Conservation (phyloP, 2,329 filamentous ascomycete species). For the Xylariaceae sp. region DNA sequence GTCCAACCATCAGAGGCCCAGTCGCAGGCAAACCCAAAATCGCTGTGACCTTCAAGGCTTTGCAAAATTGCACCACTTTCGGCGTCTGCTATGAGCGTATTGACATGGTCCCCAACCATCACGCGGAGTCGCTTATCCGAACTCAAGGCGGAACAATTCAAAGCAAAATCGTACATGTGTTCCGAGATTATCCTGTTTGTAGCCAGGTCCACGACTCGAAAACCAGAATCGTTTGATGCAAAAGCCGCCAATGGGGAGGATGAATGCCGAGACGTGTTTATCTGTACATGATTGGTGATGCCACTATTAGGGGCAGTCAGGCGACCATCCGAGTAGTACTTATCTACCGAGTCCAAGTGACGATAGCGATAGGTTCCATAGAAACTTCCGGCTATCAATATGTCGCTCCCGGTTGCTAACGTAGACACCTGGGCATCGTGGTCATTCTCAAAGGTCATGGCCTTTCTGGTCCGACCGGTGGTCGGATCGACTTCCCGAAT, state of each 20-base stretch:
- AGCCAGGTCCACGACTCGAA: constrained; percentile 55
- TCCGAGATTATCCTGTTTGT: constrained; percentile 56
- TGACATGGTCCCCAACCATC: constrained; percentile 65
- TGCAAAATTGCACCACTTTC: constrained; percentile 58
- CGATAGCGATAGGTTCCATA: constrained; percentile 51
- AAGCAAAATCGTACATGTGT: constrained; percentile 51
- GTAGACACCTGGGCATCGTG: constrained; percentile 43
- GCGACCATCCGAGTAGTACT: constrained; percentile 37
- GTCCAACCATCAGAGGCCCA: constrained; percentile 76
- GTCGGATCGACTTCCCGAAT: constrained; percentile 51
- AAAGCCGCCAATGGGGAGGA: constrained; percentile 53
- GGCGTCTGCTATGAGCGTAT: constrained; percentile 65
- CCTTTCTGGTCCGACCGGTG: constrained; percentile 39
- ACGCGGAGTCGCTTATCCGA: constrained; percentile 68
- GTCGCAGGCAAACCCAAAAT: constrained; percentile 72
- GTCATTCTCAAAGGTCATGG: constrained; percentile 39
- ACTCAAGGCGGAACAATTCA: constrained; percentile 71
- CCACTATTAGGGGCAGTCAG: constrained; percentile 46
- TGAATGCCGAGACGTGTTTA: constrained; percentile 50
- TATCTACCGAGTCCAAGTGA: constrained; percentile 37
- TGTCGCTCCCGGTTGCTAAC: constrained; percentile 46
- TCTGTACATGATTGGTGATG: constrained; percentile 62
- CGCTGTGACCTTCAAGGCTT: constrained; percentile 58
- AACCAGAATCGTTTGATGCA: constrained; percentile 57
- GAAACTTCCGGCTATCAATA: constrained; percentile 58